Base-by-base conservation (phyloP, 225 moss, liverwort and hornwort genomes). In the Sphagnum contortum region DNA sequence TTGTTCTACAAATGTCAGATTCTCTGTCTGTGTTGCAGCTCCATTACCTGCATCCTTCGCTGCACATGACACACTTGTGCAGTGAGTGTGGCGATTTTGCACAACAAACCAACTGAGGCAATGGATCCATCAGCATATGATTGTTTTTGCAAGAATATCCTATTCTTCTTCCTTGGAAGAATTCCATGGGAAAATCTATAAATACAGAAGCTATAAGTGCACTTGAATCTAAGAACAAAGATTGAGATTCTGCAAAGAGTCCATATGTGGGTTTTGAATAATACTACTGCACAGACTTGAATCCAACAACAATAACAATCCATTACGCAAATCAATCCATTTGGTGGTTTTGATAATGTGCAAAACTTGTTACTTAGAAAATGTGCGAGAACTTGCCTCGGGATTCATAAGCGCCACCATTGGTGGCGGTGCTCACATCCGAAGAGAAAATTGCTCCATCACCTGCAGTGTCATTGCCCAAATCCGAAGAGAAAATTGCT, bases 41-140 rank as follows among this genome's bases (percentile, higher is more conserved):
- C 76, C 84, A 75, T 79, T 84, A 56, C 75, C 85, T 1, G 29
- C 29, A 56, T 86, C 87, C 68, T 71, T 73, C 53, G 72, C 82
- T 75, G 67, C 72, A 58, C 8, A 45, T 3, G 5, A 61, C 61
- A 61, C 7, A 9, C 58, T 58, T 58, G 58, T 13, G 29, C 6
- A 8, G 29, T 4, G 29, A 12, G 44, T 13, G 12, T 13, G 44
- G 6, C 5, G 3, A 58, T 58, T 29, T 29, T 29, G 29, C 29
- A 44, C 6, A 44, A 5, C 12, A 13, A 58, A 58, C 58, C 6
- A 13, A 1, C 29, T 29, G 29, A 29, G 29, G 29, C 29, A 58
- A 5, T 13, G 7, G 29, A 58, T 44, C 4, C 46, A 2, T 61
- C 44, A 61, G 45, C 11, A 4, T 11, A 46, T 9, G 9, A 11